Evolutionary conservation across 176 grass and related monocot genomes (phyloP).

Genomic region (Tillandsia leiboldiana): DNA sequence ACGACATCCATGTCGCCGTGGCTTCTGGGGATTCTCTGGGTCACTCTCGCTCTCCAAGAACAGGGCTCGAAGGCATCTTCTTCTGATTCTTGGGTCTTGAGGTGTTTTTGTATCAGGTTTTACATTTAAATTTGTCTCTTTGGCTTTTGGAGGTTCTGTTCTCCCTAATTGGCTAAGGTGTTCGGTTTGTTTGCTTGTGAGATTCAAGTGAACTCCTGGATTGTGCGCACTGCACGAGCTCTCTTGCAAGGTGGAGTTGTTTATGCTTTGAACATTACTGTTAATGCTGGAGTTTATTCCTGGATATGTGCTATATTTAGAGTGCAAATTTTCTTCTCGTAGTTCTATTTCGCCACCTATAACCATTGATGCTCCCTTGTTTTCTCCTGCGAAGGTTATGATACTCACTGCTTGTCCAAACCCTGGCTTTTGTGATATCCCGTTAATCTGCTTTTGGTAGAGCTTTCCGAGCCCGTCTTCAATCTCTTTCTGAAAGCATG

Average conservation of each 20-base stretch:
- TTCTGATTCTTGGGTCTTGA: slow-evolving; percentile 28
- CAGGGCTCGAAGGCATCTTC: slow-evolving; percentile 65
- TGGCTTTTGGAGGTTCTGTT: background rate
- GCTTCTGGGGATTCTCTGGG: slow-evolving; percentile 29
- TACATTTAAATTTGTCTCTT: background rate
- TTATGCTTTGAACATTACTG: slow-evolving; percentile 81
- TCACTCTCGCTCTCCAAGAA: slow-evolving; percentile 74
- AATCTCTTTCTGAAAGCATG: slow-evolving; percentile 40
- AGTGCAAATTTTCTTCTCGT: background rate
- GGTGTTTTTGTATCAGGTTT: slow-evolving; percentile 5
- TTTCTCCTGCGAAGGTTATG: slow-evolving; percentile 69
- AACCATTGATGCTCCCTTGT: slow-evolving; percentile 69
- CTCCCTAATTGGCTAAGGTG: background rate
- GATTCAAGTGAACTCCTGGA: slow-evolving; percentile 56
- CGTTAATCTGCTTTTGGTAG: background rate
- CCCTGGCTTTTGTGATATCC: slow-evolving; percentile 9
- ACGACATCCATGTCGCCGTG: slow-evolving; percentile 41
- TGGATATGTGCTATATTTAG: background rate
- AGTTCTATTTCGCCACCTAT: slow-evolving; percentile 7
- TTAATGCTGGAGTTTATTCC: slow-evolving; percentile 47
- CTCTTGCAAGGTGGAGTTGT: slow-evolving; percentile 69
- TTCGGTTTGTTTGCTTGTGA: slow-evolving; percentile 14
- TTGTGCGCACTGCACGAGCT: slow-evolving; percentile 53
- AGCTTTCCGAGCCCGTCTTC: slow-evolving; percentile 50
- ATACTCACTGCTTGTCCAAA: slow-evolving; percentile 11